Percentiles rank a stretch among this genome's conserved stretches.
Conservation (phyloP, 202 grass and related monocot species). For the Carex arenaria region DNA sequence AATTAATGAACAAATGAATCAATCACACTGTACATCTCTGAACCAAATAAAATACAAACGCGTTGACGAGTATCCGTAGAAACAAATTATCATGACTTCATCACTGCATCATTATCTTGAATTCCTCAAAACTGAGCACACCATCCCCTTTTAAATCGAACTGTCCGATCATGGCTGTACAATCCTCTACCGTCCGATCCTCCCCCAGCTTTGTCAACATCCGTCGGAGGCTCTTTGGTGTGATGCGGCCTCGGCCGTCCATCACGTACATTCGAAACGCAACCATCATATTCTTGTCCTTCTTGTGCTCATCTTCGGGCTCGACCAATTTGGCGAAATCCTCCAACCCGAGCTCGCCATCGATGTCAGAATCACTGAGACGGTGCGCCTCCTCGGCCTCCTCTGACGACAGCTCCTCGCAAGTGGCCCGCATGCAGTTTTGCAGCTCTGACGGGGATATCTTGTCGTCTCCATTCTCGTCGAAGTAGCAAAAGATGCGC, state of each 20-base stretch:
- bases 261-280: constrained; percentile 24
- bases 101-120: constrained; percentile 58
- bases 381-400: constrained; percentile 2
- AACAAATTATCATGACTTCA: neutral
- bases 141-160: constrained; percentile 65
- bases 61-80: neutral
- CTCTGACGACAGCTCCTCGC: neutral
- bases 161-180: constrained; percentile 52
- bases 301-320: constrained; percentile 15
- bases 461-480: constrained; percentile 24
- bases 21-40: neutral
- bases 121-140: constrained; percentile 65
- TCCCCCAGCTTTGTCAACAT: constrained; percentile 14
- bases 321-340: constrained; percentile 20
- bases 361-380: constrained; percentile 10
- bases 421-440: neutral
- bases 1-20: neutral
- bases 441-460: constrained; percentile 15
- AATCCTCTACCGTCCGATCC: constrained; percentile 30
- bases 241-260: constrained; percentile 28
- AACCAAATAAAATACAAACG: neutral
- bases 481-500: constrained; percentile 14
- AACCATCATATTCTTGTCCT: constrained; percentile 17
- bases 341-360: constrained; percentile 12
- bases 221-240: constrained; percentile 13